phyloP scores from a whole-genome alignment of 164 flowering plant genomes.

The Macadamia integrifolia region DNA sequence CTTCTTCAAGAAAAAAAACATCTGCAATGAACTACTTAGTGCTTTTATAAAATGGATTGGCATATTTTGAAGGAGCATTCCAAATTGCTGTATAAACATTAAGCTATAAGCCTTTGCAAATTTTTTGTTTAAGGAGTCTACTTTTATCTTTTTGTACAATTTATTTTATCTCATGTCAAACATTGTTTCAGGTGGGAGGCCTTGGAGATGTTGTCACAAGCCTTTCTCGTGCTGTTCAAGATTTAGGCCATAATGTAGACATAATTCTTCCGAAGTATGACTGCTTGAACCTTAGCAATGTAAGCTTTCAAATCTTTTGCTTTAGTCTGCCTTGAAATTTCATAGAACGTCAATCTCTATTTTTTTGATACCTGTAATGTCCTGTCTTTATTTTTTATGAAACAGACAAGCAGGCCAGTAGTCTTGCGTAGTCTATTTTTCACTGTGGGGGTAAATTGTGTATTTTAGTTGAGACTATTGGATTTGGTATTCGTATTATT shows the following conservation, averaged over 20 bases:
- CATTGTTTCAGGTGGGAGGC: conserved; percentile 81
- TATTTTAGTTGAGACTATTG: no score
- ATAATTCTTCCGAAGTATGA: conserved; percentile 97
- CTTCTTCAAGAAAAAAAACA: no score
- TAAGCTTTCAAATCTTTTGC: conserved; percentile 40
- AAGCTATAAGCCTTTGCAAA: no score
- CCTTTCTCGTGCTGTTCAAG: conserved; percentile 96
- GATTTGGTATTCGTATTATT: no score
- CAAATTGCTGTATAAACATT: neutral
- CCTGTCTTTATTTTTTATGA: neutral
- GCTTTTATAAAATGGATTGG: neutral
- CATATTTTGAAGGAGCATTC: neutral
- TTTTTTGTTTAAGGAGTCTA: neutral
- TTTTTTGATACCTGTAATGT: no score
- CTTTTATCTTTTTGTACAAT: neutral
- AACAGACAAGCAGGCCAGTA: neutral
- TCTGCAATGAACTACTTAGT: neutral
- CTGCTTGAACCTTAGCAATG: conserved; percentile 74
- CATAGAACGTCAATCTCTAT: no score
- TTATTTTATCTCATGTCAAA: neutral
- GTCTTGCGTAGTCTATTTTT: neutral
- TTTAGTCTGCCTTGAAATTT: neutral
- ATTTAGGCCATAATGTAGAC: conserved; percentile 85
- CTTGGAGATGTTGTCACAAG: conserved; percentile 99
- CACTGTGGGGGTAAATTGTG: no score